These are phyloP conservation scores for Phaeolepiota aurea DNA, from an alignment of 768 basidiomycete species.

Conservation along the genomic window DNA sequence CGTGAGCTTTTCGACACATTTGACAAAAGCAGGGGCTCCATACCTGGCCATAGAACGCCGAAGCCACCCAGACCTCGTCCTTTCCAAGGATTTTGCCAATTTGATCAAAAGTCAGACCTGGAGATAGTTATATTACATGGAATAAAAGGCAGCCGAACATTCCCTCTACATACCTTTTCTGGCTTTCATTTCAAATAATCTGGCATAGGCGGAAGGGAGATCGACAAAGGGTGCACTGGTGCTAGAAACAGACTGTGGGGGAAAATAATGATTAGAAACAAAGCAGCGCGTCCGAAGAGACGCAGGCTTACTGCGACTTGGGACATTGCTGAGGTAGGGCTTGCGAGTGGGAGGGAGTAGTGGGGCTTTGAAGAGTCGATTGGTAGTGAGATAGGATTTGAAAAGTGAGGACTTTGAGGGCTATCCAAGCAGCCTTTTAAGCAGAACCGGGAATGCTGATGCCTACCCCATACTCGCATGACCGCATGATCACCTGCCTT, in stretches of 20 bases:
- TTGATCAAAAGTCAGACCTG: constrained; percentile 62
- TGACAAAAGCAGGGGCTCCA: constrained; percentile 5
- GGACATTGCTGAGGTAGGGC: constrained; percentile 29
- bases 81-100: constrained; percentile 58
- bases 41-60: constrained; percentile 78
- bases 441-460: not conserved
- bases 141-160: not conserved
- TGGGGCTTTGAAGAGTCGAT: constrained; percentile 1
- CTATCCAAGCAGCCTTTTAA: not conserved
- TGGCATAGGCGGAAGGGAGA: constrained; percentile 40
- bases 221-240: constrained; percentile 36
- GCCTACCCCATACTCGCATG: not conserved
- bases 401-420: not conserved
- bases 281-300: too few species aligned
- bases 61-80: constrained; percentile 79
- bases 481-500: not conserved
- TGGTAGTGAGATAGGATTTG: not conserved
- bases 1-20: not conserved
- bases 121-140: too few species aligned
- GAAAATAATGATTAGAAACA: constrained; percentile 10
- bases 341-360: too few species aligned
- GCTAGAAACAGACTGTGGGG: constrained; percentile 29
- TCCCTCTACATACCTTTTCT: constrained; percentile 36
- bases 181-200: constrained; percentile 60
- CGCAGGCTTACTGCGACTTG: too few species aligned